Conservation (phyloP, 495 filamentous ascomycete genomes). For the Schizothecium vesticola region DNA sequence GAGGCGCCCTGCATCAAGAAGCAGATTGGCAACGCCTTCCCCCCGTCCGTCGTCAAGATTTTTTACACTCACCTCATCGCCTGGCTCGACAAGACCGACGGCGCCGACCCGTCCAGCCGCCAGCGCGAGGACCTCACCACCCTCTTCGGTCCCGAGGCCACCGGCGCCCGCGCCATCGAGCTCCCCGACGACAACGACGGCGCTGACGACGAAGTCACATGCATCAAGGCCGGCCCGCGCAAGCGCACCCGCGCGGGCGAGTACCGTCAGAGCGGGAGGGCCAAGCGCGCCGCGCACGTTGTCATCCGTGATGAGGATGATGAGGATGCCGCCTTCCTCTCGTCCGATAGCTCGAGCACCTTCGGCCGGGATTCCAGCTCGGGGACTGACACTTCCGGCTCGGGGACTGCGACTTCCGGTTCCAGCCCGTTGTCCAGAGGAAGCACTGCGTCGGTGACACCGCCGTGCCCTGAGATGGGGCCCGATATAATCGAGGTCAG, state of each 20-base stretch:
- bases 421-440: background rate
- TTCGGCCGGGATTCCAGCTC: background rate
- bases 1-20: conserved; percentile 44
- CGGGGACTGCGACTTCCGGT: background rate
- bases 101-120: background rate
- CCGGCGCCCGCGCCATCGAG: background rate
- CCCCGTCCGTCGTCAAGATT: conserved; percentile 55
- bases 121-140: background rate
- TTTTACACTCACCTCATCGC: conserved; percentile 55
- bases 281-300: background rate
- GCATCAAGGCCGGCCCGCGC: background rate
- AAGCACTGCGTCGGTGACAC: background rate
- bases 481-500: background rate
- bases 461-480: background rate
- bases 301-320: background rate
- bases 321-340: background rate
- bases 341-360: background rate
- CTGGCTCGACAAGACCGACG: conserved; percentile 55
- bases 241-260: background rate
- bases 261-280: background rate
- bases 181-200: background rate
- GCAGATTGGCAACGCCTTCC: conserved; percentile 88
- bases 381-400: too few relatives aligned
- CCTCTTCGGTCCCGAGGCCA: background rate
- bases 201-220: background rate